Base-by-base conservation (phyloP, 164 flowering plant species). In the Echeveria elegans region DNA sequence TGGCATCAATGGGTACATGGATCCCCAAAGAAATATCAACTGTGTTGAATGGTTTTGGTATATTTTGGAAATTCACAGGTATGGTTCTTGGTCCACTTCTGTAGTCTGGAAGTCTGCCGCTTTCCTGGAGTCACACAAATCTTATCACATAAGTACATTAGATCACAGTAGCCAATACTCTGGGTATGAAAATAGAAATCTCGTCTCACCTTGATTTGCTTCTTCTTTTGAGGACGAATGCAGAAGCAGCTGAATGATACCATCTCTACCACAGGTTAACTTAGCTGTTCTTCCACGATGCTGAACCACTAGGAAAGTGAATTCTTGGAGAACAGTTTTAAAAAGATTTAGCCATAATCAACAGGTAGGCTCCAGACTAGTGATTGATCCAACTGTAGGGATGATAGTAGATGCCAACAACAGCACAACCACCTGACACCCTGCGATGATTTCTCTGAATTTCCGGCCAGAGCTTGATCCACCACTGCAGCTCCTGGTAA, bases 261-360 rank as follows among this genome's bases (percentile, higher is more conserved):
- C 94, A 86, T 88, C 48, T 56, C 30, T 4, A 56, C 32, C 29
- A 26, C 12, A 53, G 14, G 12, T 53, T 43, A 43, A 5, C 15
- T 53, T 53, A 7, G 26, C 58, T 43, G 5, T 1, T 50, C 37
- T 11, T 26, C 19, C 53, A 47, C 32, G 34, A 37, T 2, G 10
- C n/a, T 14, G 11, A 56, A 68, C 72, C 30, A 74, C 34, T 61
- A 16, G 5, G 38, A 21, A 50, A 28, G 6, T 21, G 10, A 53
- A 72, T 68, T 75, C 69, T 74, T 67, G 62, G 26, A 36, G 48
- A 6, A 45, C 29, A 21, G 26, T 10, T 18, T 11, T 56, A 71
- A 59, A 70, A 69, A 63, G 68, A 37, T 68, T 88, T 82, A 87
- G 89, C 91, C 98, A 67, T 88, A 87, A 76, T 89, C 98, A 72